Conservation (phyloP, 108 stramenopile genomes). For the Skeletonema marinoi region DNA sequence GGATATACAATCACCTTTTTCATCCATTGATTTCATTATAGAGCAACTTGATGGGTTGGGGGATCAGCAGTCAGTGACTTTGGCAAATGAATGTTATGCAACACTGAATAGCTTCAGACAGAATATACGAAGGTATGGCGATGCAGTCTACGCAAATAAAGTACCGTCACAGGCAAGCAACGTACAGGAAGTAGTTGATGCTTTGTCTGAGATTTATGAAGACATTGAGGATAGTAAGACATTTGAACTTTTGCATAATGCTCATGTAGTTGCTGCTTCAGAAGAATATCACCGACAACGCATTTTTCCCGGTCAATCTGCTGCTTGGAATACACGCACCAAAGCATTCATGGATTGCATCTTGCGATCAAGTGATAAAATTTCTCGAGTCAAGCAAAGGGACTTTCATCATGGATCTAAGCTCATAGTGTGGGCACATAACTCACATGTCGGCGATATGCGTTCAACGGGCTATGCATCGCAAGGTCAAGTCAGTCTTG, state of each 20-base stretch:
- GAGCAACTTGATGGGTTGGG: slow-evolving; percentile 1
- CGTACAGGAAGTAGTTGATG: background rate
- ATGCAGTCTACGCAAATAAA: slow-evolving; percentile 3
- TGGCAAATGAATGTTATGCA: slow-evolving; percentile 4
- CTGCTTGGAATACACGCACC: slow-evolving; percentile 16
- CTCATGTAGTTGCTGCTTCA: slow-evolving; percentile 8
- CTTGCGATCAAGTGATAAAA: background rate
- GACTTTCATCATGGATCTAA: background rate
- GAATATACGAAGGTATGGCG: slow-evolving; percentile 9
- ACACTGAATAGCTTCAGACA: slow-evolving; percentile 4
- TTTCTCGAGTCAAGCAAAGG: background rate
- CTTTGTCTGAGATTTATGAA: background rate
- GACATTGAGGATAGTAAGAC: no score
- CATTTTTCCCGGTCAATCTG: slow-evolving; percentile 9
- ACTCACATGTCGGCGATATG: slow-evolving; percentile 30
- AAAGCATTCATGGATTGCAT: slow-evolving; percentile 1
- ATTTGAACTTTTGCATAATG: slow-evolving; percentile 8
- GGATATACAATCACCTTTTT: slow-evolving; percentile 14
- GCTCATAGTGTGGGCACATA: slow-evolving; percentile 26
- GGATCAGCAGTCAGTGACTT: background rate
- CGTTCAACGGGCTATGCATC: slow-evolving; percentile 10
- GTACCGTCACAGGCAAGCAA: slow-evolving; percentile 3
- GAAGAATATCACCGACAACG: slow-evolving; percentile 17
- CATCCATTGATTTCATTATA: slow-evolving; percentile 7
- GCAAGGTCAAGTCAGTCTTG: slow-evolving; percentile 9